These are phyloP conservation scores for Macrotyloma uniflorum DNA, from an alignment of 306 rosid species.

Conservation along the genomic window DNA sequence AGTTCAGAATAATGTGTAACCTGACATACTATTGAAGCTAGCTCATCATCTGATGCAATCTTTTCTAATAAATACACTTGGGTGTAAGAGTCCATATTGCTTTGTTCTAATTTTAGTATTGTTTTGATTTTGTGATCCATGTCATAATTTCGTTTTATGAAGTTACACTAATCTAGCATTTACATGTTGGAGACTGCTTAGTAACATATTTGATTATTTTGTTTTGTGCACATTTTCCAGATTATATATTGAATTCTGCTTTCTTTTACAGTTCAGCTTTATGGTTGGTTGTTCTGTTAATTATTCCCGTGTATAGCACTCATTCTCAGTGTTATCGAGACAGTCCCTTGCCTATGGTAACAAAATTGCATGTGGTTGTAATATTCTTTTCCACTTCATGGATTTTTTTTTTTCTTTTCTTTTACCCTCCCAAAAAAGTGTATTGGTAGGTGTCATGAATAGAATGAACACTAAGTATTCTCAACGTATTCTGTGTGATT, in stretches of 20 bases:
- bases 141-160: conserved; percentile 11
- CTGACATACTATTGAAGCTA: conserved; percentile 26
- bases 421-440: neutral
- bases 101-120: conserved; percentile 17
- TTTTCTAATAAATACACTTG: conserved; percentile 15
- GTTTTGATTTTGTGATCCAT: conserved; percentile 18
- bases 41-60: conserved; percentile 1
- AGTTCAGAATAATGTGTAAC: neutral
- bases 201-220: conserved; percentile 8
- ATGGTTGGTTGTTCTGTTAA: conserved; percentile 23
- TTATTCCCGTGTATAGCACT: conserved; percentile 5
- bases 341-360: conserved; percentile 9
- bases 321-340: conserved; percentile 14
- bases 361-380: neutral
- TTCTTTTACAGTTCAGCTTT: neutral
- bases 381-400: neutral
- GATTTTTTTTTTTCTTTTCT: neutral
- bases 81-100: neutral
- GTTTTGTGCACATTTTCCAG: neutral
- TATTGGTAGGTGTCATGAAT: neutral
- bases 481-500: conserved; percentile 1
- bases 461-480: neutral
- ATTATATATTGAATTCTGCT: neutral
- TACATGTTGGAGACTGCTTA: neutral
- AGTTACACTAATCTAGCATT: neutral